Conservation (phyloP, 345 rosid species). For the Raphanus raphanistrum region DNA sequence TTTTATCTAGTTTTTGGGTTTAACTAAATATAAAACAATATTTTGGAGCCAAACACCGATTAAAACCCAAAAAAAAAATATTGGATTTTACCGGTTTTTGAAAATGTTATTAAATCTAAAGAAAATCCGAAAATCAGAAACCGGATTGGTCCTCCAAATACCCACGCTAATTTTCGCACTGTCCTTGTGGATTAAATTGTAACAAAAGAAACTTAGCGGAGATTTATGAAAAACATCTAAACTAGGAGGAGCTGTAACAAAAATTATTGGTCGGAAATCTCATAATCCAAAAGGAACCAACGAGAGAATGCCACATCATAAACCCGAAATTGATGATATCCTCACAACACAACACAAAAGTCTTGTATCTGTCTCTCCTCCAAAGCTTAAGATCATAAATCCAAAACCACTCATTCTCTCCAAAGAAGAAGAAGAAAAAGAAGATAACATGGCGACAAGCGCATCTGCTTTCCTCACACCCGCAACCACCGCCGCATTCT, state of each 20-base stretch:
- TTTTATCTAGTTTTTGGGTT: no score
- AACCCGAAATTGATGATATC: constrained; percentile 21
- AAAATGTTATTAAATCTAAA: no score
- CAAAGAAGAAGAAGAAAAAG: neutral
- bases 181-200: no score
- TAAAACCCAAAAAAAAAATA: no score
- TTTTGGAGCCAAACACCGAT: no score
- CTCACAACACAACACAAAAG: constrained; percentile 23
- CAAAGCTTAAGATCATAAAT: constrained; percentile 6
- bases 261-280: constrained; percentile 18
- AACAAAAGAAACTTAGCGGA: no score
- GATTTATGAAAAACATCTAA: neutral
- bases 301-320: constrained; percentile 34
- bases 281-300: constrained; percentile 41
- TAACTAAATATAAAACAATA: no score
- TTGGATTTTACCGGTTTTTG: no score
- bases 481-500: constrained; percentile 13
- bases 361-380: neutral
- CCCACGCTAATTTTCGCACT: no score
- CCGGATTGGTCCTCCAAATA: no score
- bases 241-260: neutral
- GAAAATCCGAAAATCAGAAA: no score
- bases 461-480: constrained; percentile 36
- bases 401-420: constrained; percentile 22
- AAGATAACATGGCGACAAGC: constrained; percentile 32